Evolutionary conservation across 768 basidiomycete species (phyloP), one percentile per base, ranked within the genome.

Genomic region (Galerina marginata): DNA sequence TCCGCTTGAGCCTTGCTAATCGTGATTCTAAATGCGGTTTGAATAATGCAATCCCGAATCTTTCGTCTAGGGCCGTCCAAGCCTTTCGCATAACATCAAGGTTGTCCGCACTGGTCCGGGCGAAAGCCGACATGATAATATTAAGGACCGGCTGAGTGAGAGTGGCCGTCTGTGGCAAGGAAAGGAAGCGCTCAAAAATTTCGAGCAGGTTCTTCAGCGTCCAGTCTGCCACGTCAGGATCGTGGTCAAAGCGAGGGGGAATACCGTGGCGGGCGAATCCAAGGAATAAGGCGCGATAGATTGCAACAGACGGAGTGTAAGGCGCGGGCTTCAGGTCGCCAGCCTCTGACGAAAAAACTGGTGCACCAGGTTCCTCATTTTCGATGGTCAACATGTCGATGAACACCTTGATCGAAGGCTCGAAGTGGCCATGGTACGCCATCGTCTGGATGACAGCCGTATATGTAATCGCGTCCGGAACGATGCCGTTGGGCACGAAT

Each of bases 201-300:
- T 76, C 67, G 6, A 81, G 70, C 44, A 95, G 83, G 62, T 84
- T 83, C 4, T 79, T 71, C 56, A 85, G 72, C 10, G 82, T 82
- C 92, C 91, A 95, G 25, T 68, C 63, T n/a, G 68, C 72, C 11
- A 67, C 56, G 37, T 65, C 44, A 16, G 43, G 54, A 51, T 60
- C 53, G 9, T 29, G 46, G 11, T 55, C 39, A 12, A 44, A 47
- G 40, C 61, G 44, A 44, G 72, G 67, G 6, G 71, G 66, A 37
- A 74, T 63, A 40, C 83, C 90, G 64, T 91, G 86, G 10, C 83
- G 83, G 6, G 79, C 76, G 70, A 93, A 95, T 1, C 91, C 92
- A 15, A 90, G 80, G 68, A 95, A 93, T 42, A 95, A 70, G 15
- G 84, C 84, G 20, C 91, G 85, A 71, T 89, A 95, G 36, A 86